Base-by-base conservation (phyloP, 805 yeast species). In the Cyberlindnera mrakii region DNA sequence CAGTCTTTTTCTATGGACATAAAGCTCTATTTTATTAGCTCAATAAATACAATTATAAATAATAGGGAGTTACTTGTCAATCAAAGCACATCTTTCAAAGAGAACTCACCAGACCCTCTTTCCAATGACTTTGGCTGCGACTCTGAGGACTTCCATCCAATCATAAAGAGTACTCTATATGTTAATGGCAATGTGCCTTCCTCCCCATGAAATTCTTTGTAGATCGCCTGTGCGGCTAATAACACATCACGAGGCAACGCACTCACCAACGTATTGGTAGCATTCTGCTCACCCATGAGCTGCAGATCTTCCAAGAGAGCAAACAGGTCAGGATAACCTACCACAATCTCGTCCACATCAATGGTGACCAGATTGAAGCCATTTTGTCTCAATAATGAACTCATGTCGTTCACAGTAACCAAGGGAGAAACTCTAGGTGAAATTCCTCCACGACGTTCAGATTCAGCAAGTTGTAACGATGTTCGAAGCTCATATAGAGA, bases 221-320 rank as follows among this genome's bases (percentile, higher is more conserved):
- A 87, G 30, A 87, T 84, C 20, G 85, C 82, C 46, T 82, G 82
- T 0, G 91, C 81, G 0, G 93, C 87, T n/a, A 80, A 62, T 18
- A 86, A 62, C 15, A 84, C 70, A 55, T 85, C 93, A 47, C 80
- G 69, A 6, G 81, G 70, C 29, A 86, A 57, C 3, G 59, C 54
- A 6, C 62, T 50, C 14, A 65, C 67, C 8, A 71, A 53, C 16
- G 58, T 51, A 19, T 52, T 52, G 20, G 78, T 75, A 3, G 93
- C 80, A 57, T 85, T 87, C 45, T 80, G 80, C 60, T 87, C 96
- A 4, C 96, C 96, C 95, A 86, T 86, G 18, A 75, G 64, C 56
- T 83, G 86, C 33, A 87, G 62, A 51, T 87, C 95, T 41, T 74
- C 76, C 66, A 86, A 70, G 33, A 87, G 62, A 3, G 86, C 72